A percentile compares a stretch with the other conserved stretches of the same genome.
These are phyloP conservation scores for Entelexis sorbosivorans DNA, from an alignment of 1,139 yeast genomes.

Conservation along the genomic window DNA sequence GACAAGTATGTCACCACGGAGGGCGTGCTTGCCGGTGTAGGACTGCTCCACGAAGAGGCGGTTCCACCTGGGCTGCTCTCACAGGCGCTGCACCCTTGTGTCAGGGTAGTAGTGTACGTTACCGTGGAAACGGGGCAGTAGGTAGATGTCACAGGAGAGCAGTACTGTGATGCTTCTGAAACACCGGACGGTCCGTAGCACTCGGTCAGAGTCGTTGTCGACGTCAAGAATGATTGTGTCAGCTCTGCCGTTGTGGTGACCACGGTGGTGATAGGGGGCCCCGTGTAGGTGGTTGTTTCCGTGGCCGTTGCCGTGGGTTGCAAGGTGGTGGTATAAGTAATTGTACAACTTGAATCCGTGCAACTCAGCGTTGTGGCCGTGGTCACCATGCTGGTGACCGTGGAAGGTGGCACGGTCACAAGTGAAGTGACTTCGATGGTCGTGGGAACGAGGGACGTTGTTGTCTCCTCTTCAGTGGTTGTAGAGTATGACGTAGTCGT, in stretches of 20 bases:
- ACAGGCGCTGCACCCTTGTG: not conserved
- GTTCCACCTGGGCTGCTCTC: not conserved
- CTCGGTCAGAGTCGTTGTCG: not conserved
- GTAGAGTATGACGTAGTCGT: not conserved
- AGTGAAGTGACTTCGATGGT: not conserved
- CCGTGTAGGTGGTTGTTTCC: not conserved
- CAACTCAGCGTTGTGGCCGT: constrained; percentile 5
- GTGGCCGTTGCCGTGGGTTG: not conserved
- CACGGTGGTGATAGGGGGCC: not conserved
- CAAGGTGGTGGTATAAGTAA: constrained; percentile 6
- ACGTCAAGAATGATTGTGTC: constrained; percentile 2
- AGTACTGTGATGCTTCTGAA: not conserved
- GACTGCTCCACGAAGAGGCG: not conserved
- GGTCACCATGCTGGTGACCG: not conserved
- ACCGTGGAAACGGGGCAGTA: not conserved
- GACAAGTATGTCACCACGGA: constrained; percentile 5
- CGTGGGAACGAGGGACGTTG: not conserved
- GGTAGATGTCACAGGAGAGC: not conserved
- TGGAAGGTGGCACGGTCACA: constrained; percentile 4
- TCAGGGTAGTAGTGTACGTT: not conserved
- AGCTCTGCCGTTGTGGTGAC: not conserved
- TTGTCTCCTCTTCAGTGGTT: constrained; percentile 1
- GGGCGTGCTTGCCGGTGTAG: not conserved
- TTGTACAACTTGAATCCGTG: constrained; percentile 11
- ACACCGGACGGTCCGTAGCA: not conserved